phyloP scores from a whole-genome alignment of 2,329 filamentous ascomycete species.

The Trichophyton mentagrophytes region DNA sequence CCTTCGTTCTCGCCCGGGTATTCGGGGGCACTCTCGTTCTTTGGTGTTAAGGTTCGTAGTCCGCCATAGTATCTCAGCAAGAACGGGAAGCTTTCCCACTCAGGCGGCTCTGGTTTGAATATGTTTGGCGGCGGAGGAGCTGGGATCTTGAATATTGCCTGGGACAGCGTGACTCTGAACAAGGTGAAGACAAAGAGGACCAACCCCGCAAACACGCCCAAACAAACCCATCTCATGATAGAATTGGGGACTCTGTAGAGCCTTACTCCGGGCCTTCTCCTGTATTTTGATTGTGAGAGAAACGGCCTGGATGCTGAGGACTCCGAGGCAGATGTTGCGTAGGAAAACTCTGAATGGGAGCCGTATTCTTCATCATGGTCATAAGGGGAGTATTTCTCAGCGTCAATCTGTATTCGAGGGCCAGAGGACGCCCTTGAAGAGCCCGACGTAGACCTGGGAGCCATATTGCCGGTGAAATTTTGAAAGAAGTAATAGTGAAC shows the following conservation, averaged over 20 bases:
- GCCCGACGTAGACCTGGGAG: neutral
- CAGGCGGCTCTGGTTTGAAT: conserved; percentile 32
- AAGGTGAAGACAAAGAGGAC: conserved; percentile 66
- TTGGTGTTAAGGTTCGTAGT: conserved; percentile 55
- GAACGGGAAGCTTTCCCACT: conserved; percentile 80
- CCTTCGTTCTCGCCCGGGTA: conserved; percentile 52
- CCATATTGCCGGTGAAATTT: neutral
- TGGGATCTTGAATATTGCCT: conserved; percentile 47
- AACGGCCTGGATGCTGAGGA: conserved; percentile 30
- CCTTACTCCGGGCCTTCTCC: conserved; percentile 23
- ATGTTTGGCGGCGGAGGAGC: conserved; percentile 35
- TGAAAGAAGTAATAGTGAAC: neutral
- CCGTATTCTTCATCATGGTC: conserved; percentile 22
- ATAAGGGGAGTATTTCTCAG: conserved; percentile 15
- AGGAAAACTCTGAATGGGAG: conserved; percentile 42
- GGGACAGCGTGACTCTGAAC: conserved; percentile 55
- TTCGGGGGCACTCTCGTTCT: conserved; percentile 59
- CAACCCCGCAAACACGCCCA: conserved; percentile 55
- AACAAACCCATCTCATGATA: conserved; percentile 65
- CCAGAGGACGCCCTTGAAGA: neutral
- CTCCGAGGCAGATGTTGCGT: conserved; percentile 28
- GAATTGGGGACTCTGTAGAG: conserved; percentile 57
- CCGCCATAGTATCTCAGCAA: conserved; percentile 84
- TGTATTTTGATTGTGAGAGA: conserved; percentile 23
- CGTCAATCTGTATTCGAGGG: conserved; percentile 10